Conservation (phyloP, 805 yeast species). For the Kluyveromyces wickerhamii region DNA sequence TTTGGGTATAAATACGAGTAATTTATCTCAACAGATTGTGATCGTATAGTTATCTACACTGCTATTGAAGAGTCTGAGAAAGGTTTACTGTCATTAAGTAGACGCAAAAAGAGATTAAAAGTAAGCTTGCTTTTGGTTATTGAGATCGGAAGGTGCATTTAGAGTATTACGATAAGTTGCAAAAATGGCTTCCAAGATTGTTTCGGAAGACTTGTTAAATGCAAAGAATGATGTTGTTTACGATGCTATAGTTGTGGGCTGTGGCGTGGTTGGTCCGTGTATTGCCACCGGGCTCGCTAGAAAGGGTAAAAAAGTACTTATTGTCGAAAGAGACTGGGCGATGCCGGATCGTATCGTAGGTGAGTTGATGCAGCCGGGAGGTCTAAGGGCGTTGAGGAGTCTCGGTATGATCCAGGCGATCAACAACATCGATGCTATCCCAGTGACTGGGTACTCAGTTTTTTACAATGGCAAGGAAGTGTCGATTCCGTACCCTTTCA, state of each 20-base stretch:
- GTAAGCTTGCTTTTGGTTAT: too few species aligned
- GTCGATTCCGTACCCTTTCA: conserved; percentile 63
- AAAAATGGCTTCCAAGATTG: conserved; percentile 5
- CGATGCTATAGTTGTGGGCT: conserved; percentile 91
- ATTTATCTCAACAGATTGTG: too few species aligned
- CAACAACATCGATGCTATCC: conserved; percentile 52
- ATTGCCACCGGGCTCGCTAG: conserved; percentile 84
- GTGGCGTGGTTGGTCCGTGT: conserved; percentile 96
- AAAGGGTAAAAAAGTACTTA: conserved; percentile 74
- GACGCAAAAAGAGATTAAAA: too few species aligned
- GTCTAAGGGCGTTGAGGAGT: conserved; percentile 74
- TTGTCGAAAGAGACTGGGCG: conserved; percentile 79
- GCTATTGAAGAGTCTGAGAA: too few species aligned
- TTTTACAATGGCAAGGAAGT: conserved; percentile 53
- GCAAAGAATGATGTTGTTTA: conserved; percentile 33
- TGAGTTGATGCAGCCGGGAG: conserved; percentile 94
- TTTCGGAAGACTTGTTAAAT: conserved; percentile 16
- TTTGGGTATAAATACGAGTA: too few species aligned
- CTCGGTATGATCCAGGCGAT: conserved; percentile 68
- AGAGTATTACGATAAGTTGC: not conserved
- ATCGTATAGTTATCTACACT: too few species aligned
- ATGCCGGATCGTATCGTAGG: conserved; percentile 97
- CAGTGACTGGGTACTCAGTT: conserved; percentile 74
- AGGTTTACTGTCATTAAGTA: too few species aligned
- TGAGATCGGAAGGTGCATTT: too few species aligned